These are phyloP conservation scores for Tolypocladium tropicale DNA, from an alignment of 2,329 filamentous ascomycete species.

Conservation along the genomic window DNA sequence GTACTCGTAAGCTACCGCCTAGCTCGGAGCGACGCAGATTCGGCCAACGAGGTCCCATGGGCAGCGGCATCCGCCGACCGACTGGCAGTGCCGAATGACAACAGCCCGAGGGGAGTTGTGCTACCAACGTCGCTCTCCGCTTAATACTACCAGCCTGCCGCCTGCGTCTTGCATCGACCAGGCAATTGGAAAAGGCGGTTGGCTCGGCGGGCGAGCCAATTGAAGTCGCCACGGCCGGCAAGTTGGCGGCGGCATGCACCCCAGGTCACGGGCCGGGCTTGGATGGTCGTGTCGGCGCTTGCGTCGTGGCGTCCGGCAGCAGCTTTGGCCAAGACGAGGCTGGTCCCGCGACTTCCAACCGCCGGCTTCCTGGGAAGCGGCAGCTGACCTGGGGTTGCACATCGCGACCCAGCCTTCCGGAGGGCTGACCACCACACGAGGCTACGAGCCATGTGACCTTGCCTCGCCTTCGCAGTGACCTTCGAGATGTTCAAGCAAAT, in stretches of 20 bases:
- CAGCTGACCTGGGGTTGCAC: neutral
- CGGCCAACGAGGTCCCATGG: too few species aligned
- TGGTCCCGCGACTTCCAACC: neutral
- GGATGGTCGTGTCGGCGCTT: neutral
- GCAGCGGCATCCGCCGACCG: too few species aligned
- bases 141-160: too few species aligned
- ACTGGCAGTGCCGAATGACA: too few species aligned
- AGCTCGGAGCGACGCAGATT: too few species aligned
- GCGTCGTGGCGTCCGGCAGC: neutral
- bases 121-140: too few species aligned
- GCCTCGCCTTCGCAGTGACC: neutral
- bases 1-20: neutral
- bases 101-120: too few species aligned
- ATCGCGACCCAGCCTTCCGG: neutral
- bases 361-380: neutral
- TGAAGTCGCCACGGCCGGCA: neutral
- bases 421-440: neutral
- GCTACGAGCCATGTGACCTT: neutral
- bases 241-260: neutral
- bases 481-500: neutral
- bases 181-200: neutral
- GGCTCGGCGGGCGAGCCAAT: neutral
- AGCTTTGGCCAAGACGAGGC: neutral
- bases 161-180: too few species aligned
- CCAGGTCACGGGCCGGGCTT: neutral